Percentiles rank a stretch among this genome's conserved stretches.
phyloP scores from a whole-genome alignment of 208 protist genomes.

The Hexamita inflata region DNA sequence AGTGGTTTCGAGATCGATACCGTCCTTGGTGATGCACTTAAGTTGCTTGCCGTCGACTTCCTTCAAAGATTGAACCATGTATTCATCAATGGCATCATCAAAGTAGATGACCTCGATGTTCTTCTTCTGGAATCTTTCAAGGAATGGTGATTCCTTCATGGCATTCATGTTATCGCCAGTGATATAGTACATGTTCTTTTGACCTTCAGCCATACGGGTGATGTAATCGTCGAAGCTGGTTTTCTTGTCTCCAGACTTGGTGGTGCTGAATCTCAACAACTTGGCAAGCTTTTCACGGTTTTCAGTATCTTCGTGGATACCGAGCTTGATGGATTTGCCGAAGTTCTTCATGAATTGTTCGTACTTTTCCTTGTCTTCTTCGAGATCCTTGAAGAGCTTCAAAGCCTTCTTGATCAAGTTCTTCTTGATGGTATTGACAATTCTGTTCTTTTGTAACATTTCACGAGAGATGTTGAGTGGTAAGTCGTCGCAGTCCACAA shows the following conservation, averaged over 20 bases:
- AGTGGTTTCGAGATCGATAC: constrained; percentile 74
- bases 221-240: constrained; percentile 85
- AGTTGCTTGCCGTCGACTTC: constrained; percentile 92
- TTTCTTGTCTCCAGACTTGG: constrained; percentile 65
- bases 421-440: constrained; percentile 92
- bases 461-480: constrained; percentile 97
- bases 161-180: constrained; percentile 70
- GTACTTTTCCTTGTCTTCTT: constrained; percentile 87
- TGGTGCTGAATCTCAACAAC: constrained; percentile 81
- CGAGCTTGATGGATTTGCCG: constrained; percentile 81
- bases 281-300: constrained; percentile 79
- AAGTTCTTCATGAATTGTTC: constrained; percentile 81
- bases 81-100: constrained; percentile 87
- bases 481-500: constrained; percentile 97
- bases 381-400: constrained; percentile 79
- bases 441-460: constrained; percentile 91
- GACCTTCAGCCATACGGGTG: constrained; percentile 76
- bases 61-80: constrained; percentile 82
- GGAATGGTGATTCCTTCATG: constrained; percentile 76
- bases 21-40: constrained; percentile 94
- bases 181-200: constrained; percentile 96
- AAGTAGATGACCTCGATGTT: constrained; percentile 87
- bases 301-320: constrained; percentile 78
- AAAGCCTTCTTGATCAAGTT: constrained; percentile 90
- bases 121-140: constrained; percentile 72